Evolutionary conservation across 352 stramenopile genomes (phyloP), one percentile per base, ranked within the genome.

Genomic region (Phytopythium helicoides): DNA sequence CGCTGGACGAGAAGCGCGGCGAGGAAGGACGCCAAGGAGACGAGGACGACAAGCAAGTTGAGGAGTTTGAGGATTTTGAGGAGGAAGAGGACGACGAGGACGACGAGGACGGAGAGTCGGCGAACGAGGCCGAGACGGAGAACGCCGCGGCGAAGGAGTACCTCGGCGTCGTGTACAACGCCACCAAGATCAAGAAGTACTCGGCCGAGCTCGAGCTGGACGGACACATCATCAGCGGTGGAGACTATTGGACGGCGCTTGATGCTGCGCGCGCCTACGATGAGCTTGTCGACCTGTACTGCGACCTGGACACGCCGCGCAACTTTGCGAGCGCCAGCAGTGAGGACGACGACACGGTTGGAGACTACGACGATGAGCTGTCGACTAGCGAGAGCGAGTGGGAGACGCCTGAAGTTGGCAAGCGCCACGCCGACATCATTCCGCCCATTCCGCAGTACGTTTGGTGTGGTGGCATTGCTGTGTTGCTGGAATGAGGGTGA

Each of bases 201-300:
- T 88, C 72, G 59, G 81, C 84, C 0, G 79, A 90, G 47, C 52
- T 94, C 15, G 60, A 83, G 35, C 65, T 94, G 8, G 83, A 89
- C 39, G 65, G 73, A 26, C 58, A 87, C 36, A 49, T 86, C 23
- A 88, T 94, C 62, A 81, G 73, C 36, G 83, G 80, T n/a, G 83
- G 83, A 18, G 73, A 91, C 49, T 91, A 78, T 46, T 94, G 83
- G 83, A 92, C 83, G 44, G 81, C 83, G 48, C 61, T 90, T 33
- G 83, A 94, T 35, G 83, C 83, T 12, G 83, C 81, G 46, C 89
- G 88, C 56, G 76, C 68, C 14, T 94, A 94, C 63, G 83, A 94
- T 49, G 81, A 94, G 55, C 65, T 94, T 14, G 81, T 94, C 53
- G 63, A 74, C 38, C 66, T 94, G 8, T 94, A 92, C 52, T 89